Percentiles rank a stretch among this genome's conserved stretches.
These are phyloP conservation scores for Psilocybe cubensis DNA, from an alignment of 768 basidiomycete species.

Conservation along the genomic window DNA sequence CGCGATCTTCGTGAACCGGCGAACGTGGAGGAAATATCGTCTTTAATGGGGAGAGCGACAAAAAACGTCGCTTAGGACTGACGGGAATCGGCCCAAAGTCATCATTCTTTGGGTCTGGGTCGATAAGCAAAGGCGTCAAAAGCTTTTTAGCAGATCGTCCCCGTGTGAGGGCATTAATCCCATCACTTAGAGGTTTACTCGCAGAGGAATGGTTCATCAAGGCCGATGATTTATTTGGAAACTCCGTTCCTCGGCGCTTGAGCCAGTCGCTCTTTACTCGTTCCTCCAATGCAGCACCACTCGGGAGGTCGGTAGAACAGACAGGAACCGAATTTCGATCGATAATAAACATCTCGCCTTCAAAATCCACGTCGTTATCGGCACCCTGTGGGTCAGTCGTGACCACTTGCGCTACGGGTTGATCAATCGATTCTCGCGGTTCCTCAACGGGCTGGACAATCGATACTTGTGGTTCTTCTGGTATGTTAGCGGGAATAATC, in stretches of 20 bases:
- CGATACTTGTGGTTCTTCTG: conserved; percentile 13
- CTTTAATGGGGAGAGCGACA: conserved; percentile 49
- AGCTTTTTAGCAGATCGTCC: conserved; percentile 10
- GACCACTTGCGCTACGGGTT: neutral
- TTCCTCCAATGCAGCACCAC: conserved; percentile 43
- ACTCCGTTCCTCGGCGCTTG: conserved; percentile 34
- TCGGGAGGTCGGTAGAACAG: conserved; percentile 41
- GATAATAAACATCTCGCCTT: conserved; percentile 57
- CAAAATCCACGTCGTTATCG: conserved; percentile 44
- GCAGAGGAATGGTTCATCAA: conserved; percentile 1
- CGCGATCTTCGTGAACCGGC: conserved; percentile 35
- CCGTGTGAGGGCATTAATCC: conserved; percentile 6
- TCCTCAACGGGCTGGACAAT: neutral
- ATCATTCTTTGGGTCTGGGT: conserved; percentile 12
- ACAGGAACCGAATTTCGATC: conserved; percentile 45
- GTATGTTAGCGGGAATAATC: conserved; percentile 23
- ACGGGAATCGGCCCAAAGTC: conserved; percentile 14
- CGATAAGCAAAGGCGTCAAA: conserved; percentile 13
- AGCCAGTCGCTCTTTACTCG: conserved; percentile 39
- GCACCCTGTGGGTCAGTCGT: conserved; percentile 12
- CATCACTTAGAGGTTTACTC: conserved; percentile 5
- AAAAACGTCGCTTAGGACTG: conserved; percentile 40
- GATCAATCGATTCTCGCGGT: conserved; percentile 2
- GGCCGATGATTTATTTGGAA: conserved; percentile 28
- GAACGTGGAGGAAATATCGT: conserved; percentile 47